These are phyloP conservation scores for Lipomyces orientalis DNA, from an alignment of 805 yeast genomes.

Conservation along the genomic window DNA sequence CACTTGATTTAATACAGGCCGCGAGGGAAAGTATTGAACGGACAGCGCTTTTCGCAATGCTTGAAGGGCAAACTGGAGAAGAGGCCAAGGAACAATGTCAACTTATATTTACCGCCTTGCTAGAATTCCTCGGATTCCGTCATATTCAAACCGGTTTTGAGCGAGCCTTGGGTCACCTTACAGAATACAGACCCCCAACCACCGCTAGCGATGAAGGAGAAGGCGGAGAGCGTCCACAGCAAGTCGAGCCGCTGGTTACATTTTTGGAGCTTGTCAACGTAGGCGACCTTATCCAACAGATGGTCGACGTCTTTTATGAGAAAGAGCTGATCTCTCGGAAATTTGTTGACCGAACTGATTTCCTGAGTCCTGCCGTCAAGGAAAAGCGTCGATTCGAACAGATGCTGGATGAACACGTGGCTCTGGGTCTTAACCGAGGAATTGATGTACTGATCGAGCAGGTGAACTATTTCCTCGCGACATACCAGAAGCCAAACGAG, in stretches of 20 bases:
- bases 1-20: constrained; percentile 69
- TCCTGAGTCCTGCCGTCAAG: constrained; percentile 75
- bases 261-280: constrained; percentile 90
- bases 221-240: constrained; percentile 17
- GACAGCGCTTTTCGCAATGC: constrained; percentile 54
- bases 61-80: constrained; percentile 45
- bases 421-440: constrained; percentile 90
- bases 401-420: constrained; percentile 83
- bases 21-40: constrained; percentile 70
- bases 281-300: constrained; percentile 90
- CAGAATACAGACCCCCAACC: constrained; percentile 67
- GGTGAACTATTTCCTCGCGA: constrained; percentile 64
- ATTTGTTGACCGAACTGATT: constrained; percentile 75
- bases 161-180: constrained; percentile 72
- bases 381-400: constrained; percentile 82
- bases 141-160: constrained; percentile 87
- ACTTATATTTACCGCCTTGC: constrained; percentile 69
- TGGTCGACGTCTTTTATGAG: constrained; percentile 87
- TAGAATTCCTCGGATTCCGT: constrained; percentile 66
- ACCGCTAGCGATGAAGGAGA: constrained; percentile 34
- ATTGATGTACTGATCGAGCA: constrained; percentile 87
- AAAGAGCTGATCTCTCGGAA: constrained; percentile 68
- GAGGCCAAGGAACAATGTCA: constrained; percentile 56
- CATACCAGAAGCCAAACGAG: constrained; percentile 50
- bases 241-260: constrained; percentile 73